Conservation (phyloP, 352 stramenopile species). For the Phytophthora sp. region DNA sequence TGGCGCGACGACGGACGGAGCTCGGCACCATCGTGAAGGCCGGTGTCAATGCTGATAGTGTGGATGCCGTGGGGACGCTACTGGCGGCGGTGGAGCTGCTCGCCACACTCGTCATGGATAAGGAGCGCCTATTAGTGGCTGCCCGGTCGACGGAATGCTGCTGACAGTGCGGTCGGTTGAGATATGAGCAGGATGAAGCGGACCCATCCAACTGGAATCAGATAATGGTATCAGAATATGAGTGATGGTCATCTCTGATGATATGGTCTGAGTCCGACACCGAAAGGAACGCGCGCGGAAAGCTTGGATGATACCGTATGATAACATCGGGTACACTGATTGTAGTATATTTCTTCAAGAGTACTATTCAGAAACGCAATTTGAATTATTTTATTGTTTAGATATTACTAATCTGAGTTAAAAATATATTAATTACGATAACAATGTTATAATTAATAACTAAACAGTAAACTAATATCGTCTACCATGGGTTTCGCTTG, state of each 20-base stretch:
- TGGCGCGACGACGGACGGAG: conserved; percentile 29
- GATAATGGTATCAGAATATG: conserved; percentile 2
- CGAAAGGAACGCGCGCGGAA: conserved; percentile 17
- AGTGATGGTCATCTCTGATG: conserved; percentile 16
- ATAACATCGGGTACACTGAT: no score
- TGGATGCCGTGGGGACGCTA: conserved; percentile 24
- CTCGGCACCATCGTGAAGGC: conserved; percentile 41
- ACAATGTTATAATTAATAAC: no score
- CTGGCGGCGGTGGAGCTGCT: conserved; percentile 23
- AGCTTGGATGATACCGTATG: no score
- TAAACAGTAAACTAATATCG: no score
- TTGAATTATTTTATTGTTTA: no score
- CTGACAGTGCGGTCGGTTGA: neutral
- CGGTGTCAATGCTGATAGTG: conserved; percentile 20
- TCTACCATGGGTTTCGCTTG: no score
- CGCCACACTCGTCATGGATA: conserved; percentile 27
- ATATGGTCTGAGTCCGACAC: neutral
- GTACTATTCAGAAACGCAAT: no score
- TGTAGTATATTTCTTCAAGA: no score
- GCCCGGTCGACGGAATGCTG: neutral
- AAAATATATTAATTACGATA: no score
- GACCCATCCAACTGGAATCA: conserved; percentile 19
- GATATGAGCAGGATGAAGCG: conserved; percentile 14
- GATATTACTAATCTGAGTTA: no score
- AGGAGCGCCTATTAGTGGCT: neutral